These are phyloP conservation scores for Eucalyptus cloeziana DNA, from an alignment of 345 rosid species.

Conservation along the genomic window DNA sequence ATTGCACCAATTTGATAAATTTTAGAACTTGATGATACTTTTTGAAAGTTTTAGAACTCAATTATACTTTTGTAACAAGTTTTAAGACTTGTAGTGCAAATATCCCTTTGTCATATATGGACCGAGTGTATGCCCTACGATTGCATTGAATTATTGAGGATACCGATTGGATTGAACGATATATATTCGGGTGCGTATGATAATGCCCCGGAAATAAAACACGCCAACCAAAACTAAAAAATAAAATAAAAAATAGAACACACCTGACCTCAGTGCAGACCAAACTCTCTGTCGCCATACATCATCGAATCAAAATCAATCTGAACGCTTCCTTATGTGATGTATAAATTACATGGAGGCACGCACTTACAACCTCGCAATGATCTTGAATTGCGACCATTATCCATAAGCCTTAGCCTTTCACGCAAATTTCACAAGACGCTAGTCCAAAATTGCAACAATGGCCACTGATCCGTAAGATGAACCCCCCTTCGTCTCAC, in stretches of 20 bases:
- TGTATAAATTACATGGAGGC: not conserved
- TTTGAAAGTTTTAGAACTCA: no score
- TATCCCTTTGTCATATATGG: not conserved
- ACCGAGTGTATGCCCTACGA: not conserved
- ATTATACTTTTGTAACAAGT: no score
- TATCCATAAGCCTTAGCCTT: not conserved
- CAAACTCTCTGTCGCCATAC: not conserved
- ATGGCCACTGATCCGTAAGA: not conserved
- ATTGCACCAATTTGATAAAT: no score
- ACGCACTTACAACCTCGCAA: not conserved
- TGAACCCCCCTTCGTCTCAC: not conserved
- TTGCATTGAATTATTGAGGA: not conserved
- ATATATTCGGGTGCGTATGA: not conserved
- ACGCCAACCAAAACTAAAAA: no score
- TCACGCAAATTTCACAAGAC: not conserved
- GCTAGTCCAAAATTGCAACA: not conserved
- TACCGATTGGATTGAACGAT: not conserved
- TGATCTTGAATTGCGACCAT: not conserved
- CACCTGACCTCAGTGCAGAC: not conserved
- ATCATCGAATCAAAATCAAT: not conserved
- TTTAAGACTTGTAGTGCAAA: no score
- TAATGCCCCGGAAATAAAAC: not conserved
- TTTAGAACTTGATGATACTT: accelerated
- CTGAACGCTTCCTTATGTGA: not conserved
- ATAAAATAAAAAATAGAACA: not conserved